phyloP scores from a whole-genome alignment of 495 filamentous ascomycete genomes.

The Bacidia rubella region DNA sequence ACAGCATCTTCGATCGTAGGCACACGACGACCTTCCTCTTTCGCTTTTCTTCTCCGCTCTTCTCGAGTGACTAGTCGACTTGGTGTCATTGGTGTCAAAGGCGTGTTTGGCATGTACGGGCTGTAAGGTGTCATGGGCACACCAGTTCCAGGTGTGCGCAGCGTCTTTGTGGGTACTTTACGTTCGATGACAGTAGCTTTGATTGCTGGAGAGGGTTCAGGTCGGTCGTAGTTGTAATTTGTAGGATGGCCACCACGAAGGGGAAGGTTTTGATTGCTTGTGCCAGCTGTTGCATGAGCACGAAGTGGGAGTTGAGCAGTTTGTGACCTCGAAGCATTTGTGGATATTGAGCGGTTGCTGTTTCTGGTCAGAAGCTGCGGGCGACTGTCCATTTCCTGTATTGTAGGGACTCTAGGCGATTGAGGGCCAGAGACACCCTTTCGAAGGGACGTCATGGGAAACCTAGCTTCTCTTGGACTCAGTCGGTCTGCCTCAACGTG shows the following conservation, averaged over 20 bases:
- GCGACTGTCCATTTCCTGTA: slow-evolving; percentile 6
- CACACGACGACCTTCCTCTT: slow-evolving; percentile 42
- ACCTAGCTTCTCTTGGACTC: slow-evolving; percentile 12
- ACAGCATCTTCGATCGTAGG: slow-evolving; percentile 41
- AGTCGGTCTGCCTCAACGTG: slow-evolving; percentile 15
- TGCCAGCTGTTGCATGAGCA: slow-evolving; percentile 11
- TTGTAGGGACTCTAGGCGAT: slow-evolving; percentile 14
- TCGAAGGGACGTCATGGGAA: slow-evolving; percentile 13
- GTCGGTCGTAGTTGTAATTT: slow-evolving; percentile 32
- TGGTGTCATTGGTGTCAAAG: slow-evolving; percentile 77
- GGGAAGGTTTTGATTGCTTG: slow-evolving; percentile 12
- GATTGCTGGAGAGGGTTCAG: slow-evolving; percentile 36
- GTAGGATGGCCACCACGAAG: slow-evolving; percentile 22
- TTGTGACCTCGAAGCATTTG: slow-evolving; percentile 12
- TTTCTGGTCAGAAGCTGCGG: slow-evolving; percentile 2
- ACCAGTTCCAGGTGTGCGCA: slow-evolving; percentile 54
- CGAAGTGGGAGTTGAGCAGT: slow-evolving; percentile 16
- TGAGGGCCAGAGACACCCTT: slow-evolving; percentile 15
- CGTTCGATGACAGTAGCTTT: slow-evolving; percentile 73
- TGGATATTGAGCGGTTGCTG: slow-evolving; percentile 7
- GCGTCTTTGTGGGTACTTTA: slow-evolving; percentile 29
- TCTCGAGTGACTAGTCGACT: slow-evolving; percentile 56
- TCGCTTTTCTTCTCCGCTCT: slow-evolving; percentile 57
- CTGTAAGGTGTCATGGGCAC: slow-evolving; percentile 67
- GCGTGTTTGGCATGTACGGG: slow-evolving; percentile 85